These are phyloP conservation scores for Venturia effusa DNA, from an alignment of 2,329 filamentous ascomycete genomes.

Conservation along the genomic window DNA sequence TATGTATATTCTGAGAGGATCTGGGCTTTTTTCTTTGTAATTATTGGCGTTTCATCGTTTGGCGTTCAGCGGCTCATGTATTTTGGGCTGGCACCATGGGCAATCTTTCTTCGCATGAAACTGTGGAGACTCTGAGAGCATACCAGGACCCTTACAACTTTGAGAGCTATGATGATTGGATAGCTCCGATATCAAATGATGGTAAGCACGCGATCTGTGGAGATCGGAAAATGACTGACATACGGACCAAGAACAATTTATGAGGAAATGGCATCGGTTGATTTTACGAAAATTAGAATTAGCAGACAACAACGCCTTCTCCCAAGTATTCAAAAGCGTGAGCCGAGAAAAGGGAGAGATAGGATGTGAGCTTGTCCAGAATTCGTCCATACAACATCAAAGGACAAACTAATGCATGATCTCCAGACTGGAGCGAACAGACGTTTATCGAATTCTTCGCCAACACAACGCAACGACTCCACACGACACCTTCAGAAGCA, in stretches of 20 bases:
- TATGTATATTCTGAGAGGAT: not conserved
- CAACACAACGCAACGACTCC: not conserved
- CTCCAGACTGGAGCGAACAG: not conserved
- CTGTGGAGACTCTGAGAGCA: not conserved
- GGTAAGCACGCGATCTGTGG: not conserved
- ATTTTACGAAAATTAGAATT: not conserved
- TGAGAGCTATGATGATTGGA: slow-evolving; percentile 1
- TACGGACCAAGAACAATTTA: not conserved
- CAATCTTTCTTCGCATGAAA: slow-evolving; percentile 1
- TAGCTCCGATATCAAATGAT: not conserved
- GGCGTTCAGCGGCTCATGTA: not conserved
- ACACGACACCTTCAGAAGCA: not conserved
- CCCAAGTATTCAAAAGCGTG: not conserved
- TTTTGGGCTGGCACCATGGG: not conserved
- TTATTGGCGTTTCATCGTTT: not conserved
- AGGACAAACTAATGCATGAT: not conserved
- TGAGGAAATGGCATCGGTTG: not conserved
- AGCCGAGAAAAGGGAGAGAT: not conserved
- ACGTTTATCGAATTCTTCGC: not conserved
- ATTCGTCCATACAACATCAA: too few relatives aligned
- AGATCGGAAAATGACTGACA: not conserved
- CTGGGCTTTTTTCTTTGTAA: not conserved
- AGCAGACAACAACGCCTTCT: not conserved
- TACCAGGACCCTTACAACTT: not conserved
- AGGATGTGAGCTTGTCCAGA: not conserved